Evolutionary conservation across 1,284 basidiomycete genomes (phyloP), one percentile per base, ranked within the genome.

Genomic region (Cryptococcus sp.): DNA sequence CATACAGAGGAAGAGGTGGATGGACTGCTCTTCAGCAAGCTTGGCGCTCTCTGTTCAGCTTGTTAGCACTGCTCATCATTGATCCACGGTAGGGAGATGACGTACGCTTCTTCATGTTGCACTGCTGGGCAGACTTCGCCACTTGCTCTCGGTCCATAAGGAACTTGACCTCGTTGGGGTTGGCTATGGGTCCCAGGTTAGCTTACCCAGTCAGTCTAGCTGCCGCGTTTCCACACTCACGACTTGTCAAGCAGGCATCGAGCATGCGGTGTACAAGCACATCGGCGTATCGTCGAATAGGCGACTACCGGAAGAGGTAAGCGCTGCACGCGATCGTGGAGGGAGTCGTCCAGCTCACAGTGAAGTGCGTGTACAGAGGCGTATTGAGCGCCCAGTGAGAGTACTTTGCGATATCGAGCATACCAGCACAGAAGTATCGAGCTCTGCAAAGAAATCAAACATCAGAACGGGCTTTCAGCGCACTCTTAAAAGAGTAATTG

Each of bases 401-500:
- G 75, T 98, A 99, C 80, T 98, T 98, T 45, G 93, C 91, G 71
- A 98, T 98, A 78, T 99, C 96, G 66, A 98, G 82, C 91, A 98
- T 96, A 63, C 96, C 96, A 24, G 94, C 86, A 74, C 95, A 98
- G 85, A 97, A 98, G 79, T 98, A 98, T 75, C 94, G 94, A 62
- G 96, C 91, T 52, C 86, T 85, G 59, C 88, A 18, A 15, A 45
- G 35, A 13, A 33, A 33, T n/a, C n/a, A 33, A 9, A 33, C 28
- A 23, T 53, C 50, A 52, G 15, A 38, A 23, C n/a, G 23, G 8
- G 4, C 16, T 43, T 5, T 12, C 40, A 43, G 40, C 4, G 16
- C 21, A 7, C 12, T 43, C 40, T 21, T 43, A 6, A 16, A 35
- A 35, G 24, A 23, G 35, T 4, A 4, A 44, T 7, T 4, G 11